Base-by-base conservation (phyloP, 2,329 filamentous ascomycete genomes). In the Raffaelea albimanens region DNA sequence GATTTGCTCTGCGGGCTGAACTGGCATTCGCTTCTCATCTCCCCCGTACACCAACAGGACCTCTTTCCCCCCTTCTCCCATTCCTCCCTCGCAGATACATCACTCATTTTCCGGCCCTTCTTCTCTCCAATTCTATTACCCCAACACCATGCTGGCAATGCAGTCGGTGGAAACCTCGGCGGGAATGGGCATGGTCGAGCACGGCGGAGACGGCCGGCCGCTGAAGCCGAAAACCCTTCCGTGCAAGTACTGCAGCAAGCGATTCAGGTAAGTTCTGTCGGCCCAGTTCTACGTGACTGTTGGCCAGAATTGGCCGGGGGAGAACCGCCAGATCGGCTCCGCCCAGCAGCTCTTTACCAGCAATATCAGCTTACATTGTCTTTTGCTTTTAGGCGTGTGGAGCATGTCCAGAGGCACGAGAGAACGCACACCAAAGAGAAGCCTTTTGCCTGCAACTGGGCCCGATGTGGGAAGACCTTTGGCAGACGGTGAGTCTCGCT, bases 391-490 rank as follows among this genome's bases (percentile, higher is more conserved):
- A 80, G 77, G 61, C 76, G 78, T 57, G 76, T 81, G 55, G 78
- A 82, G 61, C 78, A 82, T 63, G 75, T 82, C 46, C 76, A 81
- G 61, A 70, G 78, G 59, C 78, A 82, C 60, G 76, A 80, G 61
- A 71, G 77, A 53, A 80, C 76, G 31, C 78, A 82, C 62, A 82
- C 78, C 55, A 81, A 81, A 57, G 78, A 81, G 63, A 81, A 81
- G 61, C 78, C 78, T 9, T 82, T 81, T 58, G 70, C 73, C 44
- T 82, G 78, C 56, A 67, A 58, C 52, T 79, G 76, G 73, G 70
- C 71, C 58, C 69, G 73, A 39, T 82, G 78, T 62, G 76, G 77
- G 43, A 80, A 80, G 64, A 78, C 72, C 2, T 82, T 81, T 64
- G 76, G 76, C 58, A 67, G 78, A 66, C 70, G 76, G 77, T 81